Base-by-base conservation (phyloP, 176 grass and related monocot species). In the Triticum aestivum region DNA sequence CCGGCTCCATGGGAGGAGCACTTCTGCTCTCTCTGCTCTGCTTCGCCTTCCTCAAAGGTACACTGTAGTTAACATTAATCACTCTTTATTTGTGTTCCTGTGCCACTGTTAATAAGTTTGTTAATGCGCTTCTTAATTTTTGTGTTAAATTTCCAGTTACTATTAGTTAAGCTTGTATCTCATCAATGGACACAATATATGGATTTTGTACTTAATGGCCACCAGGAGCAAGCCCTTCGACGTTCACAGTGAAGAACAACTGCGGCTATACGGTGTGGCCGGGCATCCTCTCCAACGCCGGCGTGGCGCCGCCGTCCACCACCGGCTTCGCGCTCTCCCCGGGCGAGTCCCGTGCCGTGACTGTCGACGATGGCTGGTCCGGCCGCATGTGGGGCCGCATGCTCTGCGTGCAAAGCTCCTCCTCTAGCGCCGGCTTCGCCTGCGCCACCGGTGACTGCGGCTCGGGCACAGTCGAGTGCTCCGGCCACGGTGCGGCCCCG, bases 361-460 rank as follows among this genome's bases (percentile, higher is more conserved):
- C 77, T 6, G 73, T 84, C 13, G 65, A 33, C 0, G 33, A 86
- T 18, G 64, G 66, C 47, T 92, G 88, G 93, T 92, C 90, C 2
- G 93, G 90, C 69, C 82, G 93, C 8, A 65, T 94, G 61, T 92
- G 90, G 93, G 90, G 45, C 21, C 90, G 93, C 39, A 88, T 78
- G 65, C 82, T 90, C 74, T 95, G 90, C 61, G 41, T n/a, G 1
- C 69, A 12, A 1, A 35, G 78, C 15, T 13, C 80, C 27, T 29
- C 65, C 11, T 18, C 87, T 1, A 67, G 85, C 44, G 59, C 20
- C 6, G 1, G 39, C 37, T 92, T 92, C 73, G 2, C 82, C 49
- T 94, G 93, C 68, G 77, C 79, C 30, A 95, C 93, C 1, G 90
- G 88, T 2, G 93, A 92, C 83, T 95, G 93, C 75, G 93, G 88